phyloP scores from a whole-genome alignment of 352 stramenopile species.

The Pilasporangium apinafurcum region DNA sequence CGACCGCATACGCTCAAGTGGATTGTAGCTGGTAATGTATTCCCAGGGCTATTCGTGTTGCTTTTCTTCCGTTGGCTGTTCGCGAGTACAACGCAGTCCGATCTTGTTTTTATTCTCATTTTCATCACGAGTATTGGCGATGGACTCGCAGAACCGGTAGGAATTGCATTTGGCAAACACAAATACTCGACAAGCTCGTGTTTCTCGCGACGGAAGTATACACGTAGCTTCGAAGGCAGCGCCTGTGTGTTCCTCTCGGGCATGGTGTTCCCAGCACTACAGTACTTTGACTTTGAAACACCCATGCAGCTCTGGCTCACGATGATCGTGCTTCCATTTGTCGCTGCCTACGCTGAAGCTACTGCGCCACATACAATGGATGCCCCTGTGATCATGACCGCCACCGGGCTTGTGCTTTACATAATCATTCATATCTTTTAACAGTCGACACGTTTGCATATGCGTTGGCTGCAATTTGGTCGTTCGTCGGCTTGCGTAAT shows the following conservation, averaged over 20 bases:
- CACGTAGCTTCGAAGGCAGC: constrained; percentile 46
- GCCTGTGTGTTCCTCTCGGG: constrained; percentile 60
- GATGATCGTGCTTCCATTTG: constrained; percentile 80
- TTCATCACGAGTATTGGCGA: constrained; percentile 65
- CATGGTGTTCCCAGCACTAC: constrained; percentile 78
- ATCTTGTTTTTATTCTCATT: constrained; percentile 77
- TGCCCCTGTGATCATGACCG: constrained; percentile 78
- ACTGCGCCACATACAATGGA: constrained; percentile 86
- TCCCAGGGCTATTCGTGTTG: constrained; percentile 75
- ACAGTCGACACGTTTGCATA: constrained; percentile 1
- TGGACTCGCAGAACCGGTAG: constrained; percentile 43
- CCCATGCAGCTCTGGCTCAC: constrained; percentile 63
- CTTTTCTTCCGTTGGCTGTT: constrained; percentile 87
- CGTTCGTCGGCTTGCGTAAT: too few relatives aligned
- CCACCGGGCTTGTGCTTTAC: constrained; percentile 75
- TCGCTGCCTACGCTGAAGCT: constrained; percentile 76
- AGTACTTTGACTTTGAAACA: constrained; percentile 76
- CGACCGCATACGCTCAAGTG: constrained; percentile 71
- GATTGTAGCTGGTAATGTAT: constrained; percentile 79
- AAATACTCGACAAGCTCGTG: constrained; percentile 54
- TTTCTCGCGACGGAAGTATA: constrained; percentile 57
- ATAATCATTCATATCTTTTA: constrained; percentile 73
- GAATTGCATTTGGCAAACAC: constrained; percentile 55
- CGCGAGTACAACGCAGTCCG: constrained; percentile 60
- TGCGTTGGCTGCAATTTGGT: too few relatives aligned